phyloP scores from a whole-genome alignment of 2,329 filamentous ascomycete species.

The Diaporthe ampelina region DNA sequence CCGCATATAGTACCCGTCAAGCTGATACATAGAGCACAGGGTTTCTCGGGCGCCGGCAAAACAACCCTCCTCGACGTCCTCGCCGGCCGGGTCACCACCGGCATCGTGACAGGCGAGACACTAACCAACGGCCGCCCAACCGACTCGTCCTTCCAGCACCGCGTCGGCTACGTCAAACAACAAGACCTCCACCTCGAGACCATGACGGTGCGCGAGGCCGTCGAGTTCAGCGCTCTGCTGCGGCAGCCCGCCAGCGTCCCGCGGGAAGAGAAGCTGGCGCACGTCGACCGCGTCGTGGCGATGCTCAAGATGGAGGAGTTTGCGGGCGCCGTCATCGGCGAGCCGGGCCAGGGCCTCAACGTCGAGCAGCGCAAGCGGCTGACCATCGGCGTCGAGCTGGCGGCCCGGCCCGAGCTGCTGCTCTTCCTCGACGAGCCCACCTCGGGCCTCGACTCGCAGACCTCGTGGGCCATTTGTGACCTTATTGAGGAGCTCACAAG shows the following conservation, averaged over 20 bases:
- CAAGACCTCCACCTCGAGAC: constrained; percentile 80
- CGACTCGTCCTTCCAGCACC: constrained; percentile 8
- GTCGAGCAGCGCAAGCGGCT: constrained; percentile 68
- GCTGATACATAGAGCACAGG: not conserved
- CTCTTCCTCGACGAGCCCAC: constrained; percentile 67
- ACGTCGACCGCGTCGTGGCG: not conserved
- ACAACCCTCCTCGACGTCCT: constrained; percentile 8
- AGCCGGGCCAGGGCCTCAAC: constrained; percentile 73
- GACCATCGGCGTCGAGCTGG: constrained; percentile 73
- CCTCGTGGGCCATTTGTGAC: constrained; percentile 62
- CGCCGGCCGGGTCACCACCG: not conserved
- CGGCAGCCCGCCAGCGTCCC: constrained; percentile 73
- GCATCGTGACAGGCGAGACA: not conserved
- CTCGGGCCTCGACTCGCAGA: constrained; percentile 72
- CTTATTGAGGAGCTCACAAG: not conserved
- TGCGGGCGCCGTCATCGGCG: constrained; percentile 78
- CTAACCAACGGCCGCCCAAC: not conserved
- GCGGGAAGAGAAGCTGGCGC: not conserved
- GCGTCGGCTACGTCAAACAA: constrained; percentile 75
- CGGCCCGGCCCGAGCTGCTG: constrained; percentile 71
- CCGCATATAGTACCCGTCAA: not conserved
- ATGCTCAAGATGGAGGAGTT: constrained; percentile 67
- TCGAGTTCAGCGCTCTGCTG: constrained; percentile 76
- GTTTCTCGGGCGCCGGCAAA: not conserved
- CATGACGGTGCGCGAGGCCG: constrained; percentile 76